phyloP scores from a whole-genome alignment of 345 rosid genomes.

The Raphanus raphanistrum region DNA sequence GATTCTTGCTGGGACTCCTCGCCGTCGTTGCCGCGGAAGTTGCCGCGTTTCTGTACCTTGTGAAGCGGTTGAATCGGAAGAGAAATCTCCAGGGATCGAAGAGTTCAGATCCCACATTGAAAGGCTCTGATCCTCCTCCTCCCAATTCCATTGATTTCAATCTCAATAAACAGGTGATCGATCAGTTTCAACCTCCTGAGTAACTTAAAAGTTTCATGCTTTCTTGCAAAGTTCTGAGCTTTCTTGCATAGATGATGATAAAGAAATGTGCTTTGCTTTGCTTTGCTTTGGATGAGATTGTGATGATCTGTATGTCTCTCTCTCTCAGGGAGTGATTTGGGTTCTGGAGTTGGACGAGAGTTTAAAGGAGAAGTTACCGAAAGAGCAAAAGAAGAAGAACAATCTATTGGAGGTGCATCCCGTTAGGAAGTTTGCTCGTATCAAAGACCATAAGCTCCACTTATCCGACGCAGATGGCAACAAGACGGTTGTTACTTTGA shows the following conservation, averaged over 20 bases:
- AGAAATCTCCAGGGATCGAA: constrained; percentile 17
- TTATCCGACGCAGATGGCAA: constrained; percentile 56
- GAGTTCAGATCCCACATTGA: constrained; percentile 8
- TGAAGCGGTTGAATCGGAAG: constrained; percentile 46
- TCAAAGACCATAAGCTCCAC: constrained; percentile 58
- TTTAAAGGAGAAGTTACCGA: constrained; percentile 50
- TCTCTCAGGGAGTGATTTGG: constrained; percentile 79
- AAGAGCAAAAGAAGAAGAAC: constrained; percentile 65
- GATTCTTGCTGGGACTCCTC: constrained; percentile 50
- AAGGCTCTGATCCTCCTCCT: constrained; percentile 39
- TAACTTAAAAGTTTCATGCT: too few species aligned
- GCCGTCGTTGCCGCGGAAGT: constrained; percentile 42
- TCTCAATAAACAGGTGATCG: constrained; percentile 44
- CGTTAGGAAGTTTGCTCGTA: constrained; percentile 54
- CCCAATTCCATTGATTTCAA: constrained; percentile 46
- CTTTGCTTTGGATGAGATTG: background rate
- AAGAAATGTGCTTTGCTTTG: background rate
- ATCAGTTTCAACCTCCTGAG: too few species aligned
- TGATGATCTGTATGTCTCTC: background rate
- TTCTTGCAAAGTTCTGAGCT: background rate
- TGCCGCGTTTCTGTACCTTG: constrained; percentile 35
- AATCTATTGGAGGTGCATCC: constrained; percentile 72
- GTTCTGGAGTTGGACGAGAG: constrained; percentile 64
- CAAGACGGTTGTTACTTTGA: constrained; percentile 42
- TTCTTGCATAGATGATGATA: background rate